Base-by-base conservation (phyloP, 768 basidiomycete genomes). In the Steccherinum ochraceum region DNA sequence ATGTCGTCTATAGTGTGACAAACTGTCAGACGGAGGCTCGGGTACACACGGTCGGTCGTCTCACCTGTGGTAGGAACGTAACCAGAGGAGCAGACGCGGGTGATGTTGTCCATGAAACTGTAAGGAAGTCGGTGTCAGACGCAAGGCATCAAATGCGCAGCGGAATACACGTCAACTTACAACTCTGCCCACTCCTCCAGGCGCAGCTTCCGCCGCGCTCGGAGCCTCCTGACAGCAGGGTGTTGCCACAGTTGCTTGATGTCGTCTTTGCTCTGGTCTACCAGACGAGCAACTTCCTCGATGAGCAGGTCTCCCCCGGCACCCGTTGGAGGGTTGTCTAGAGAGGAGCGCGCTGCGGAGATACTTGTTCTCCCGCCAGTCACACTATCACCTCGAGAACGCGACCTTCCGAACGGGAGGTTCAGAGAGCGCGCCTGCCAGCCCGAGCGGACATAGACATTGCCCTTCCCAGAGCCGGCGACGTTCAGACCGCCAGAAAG, bases 171-270 rank as follows among this genome's bases (percentile, higher is more conserved):
- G 23, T 45, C 30, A 24, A 74, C 89, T 66, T 62, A 92, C 89
- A 87, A 93, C 69, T 91, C 89, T 12, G 87, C 81, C 84, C 89
- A 90, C 64, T 93, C 89, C 56, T 92, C 89, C 46, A 92, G 71
- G 60, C 86, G 84, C 45, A 92, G 67, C 52, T 82, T 81, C 51
- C 89, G 75, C 60, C 78, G 81, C 19, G 71, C 70, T 43, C 89
- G 82, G 64, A 91, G 67, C 23, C 74, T 78, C 60, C 78, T 80
- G 48, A 93, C 89, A 7, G 78, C 75, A 0, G 83, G 78, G 56
- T 89, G 83, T 44, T 73, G 70, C 88, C 89, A 92, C 19, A 93
- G 73, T 49, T 80, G 74, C 51, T 74, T 71, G 61, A 91, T 79
- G 61, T 91, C 89, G 16, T 80, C 75, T 57, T 77, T 76, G 46